Evolutionary conservation across 2,329 filamentous ascomycete genomes (phyloP).

Genomic region (Nemania sp.): DNA sequence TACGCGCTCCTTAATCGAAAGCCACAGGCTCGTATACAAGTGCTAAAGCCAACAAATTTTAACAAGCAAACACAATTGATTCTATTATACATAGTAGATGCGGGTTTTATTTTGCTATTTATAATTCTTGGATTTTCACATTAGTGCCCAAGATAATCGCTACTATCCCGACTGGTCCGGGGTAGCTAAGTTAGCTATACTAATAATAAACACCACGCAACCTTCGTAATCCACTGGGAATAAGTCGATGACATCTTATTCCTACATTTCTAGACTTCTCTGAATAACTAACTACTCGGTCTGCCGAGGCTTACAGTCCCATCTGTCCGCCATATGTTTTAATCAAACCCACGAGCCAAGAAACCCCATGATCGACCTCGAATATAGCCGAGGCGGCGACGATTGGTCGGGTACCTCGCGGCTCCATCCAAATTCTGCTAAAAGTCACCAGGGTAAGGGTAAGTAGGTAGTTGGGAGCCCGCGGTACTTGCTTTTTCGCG

Average conservation of each 20-base stretch:
- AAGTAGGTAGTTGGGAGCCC: not conserved
- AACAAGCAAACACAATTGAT: not conserved
- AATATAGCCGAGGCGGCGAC: conserved; percentile 29
- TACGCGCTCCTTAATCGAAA: too few relatives aligned
- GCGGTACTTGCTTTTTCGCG: conserved; percentile 26
- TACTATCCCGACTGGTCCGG: not conserved
- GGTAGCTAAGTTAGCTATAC: not conserved
- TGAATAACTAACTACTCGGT: not conserved
- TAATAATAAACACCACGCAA: not conserved
- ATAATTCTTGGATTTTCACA: not conserved
- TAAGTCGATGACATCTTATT: not conserved
- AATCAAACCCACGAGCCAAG: conserved; percentile 15
- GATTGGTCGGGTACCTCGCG: conserved; percentile 14
- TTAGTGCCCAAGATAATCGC: not conserved
- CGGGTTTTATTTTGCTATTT: not conserved
- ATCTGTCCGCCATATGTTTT: conserved; percentile 12
- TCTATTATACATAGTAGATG: not conserved
- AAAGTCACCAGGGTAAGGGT: not conserved
- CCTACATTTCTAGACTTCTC: not conserved
- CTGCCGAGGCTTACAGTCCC: conserved; percentile 6
- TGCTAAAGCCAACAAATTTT: not conserved
- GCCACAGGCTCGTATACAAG: too few relatives aligned
- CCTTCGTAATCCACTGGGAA: not conserved
- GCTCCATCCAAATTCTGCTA: conserved; percentile 7
- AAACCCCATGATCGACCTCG: conserved; percentile 16